Evolutionary conservation across 352 stramenopile species (phyloP), one percentile per base, ranked within the genome.

Genomic region (Blastocystis sp.): DNA sequence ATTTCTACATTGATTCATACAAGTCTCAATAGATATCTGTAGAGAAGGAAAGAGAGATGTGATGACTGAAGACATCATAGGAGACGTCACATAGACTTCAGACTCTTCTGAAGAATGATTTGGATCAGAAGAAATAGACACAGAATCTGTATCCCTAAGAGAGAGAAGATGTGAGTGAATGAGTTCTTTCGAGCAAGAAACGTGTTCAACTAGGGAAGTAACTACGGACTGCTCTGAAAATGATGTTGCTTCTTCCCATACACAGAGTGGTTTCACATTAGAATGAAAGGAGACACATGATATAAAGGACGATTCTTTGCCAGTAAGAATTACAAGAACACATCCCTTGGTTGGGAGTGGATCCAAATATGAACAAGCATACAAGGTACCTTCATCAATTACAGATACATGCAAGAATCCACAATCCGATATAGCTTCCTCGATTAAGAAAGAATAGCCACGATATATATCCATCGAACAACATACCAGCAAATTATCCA

Each of bases 361-460:
- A 54, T 27, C 24, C 27, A 37, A 19, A n/a, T n/a, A 24, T 61
- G 42, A 27, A 80, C 46, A 80, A 27, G 46, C 61, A 24, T 51
- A 43, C 37, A 80, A 54, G 14, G 43, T 65, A 14, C 14, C 35
- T 21, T 46, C 37, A 37, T 61, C 42, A 56, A 80, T 61, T 43
- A 80, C 49, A 61, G 37, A 35, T 2, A 46, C 37, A 9, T 37
- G 35, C 5, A 24, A 16, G 19, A 80, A 80, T 0, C 69, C 69
- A 39, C 69, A 63, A 27, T 61, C 16, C n/a, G 37, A 65, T 14
- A 19, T n/a, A 14, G 27, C 11, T 6, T 56, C 46, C 11, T 59
- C 69, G 9, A 80, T 56, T 37, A 80, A 14, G 21, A 80, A 63
- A 12, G 69, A 80, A 37, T 52, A 80, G 4, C 27, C n/a, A 35